phyloP scores from a whole-genome alignment of 371 early-diverging fungal species.

The Apophysomyces elegans region DNA sequence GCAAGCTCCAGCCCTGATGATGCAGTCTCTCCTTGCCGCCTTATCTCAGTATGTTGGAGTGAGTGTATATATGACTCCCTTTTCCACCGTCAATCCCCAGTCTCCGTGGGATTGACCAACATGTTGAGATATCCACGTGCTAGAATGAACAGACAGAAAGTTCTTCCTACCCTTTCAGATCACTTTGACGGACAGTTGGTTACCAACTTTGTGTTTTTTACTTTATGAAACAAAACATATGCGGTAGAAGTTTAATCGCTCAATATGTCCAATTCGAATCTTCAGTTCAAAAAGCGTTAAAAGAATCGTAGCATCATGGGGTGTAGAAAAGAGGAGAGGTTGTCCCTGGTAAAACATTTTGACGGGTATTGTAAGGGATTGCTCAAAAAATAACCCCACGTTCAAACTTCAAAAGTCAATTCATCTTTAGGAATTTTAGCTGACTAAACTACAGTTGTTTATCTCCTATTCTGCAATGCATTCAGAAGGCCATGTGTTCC shows the following conservation, averaged over 20 bases:
- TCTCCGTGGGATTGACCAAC: constrained; percentile 10
- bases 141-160: not conserved
- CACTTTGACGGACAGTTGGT: too few species aligned
- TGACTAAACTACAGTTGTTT: not conserved
- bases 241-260: too few species aligned
- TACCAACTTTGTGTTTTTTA: too few species aligned
- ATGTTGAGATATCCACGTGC: constrained; percentile 5
- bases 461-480: constrained; percentile 11
- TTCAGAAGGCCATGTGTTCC: not conserved
- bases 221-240: too few species aligned
- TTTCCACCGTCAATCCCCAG: constrained; percentile 6
- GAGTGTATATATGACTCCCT: not conserved
- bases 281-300: not conserved
- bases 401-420: not conserved
- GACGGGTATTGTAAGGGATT: not conserved
- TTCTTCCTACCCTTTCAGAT: not conserved
- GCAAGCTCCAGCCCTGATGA: constrained; percentile 2
- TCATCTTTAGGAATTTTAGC: not conserved
- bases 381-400: not conserved
- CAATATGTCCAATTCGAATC: too few species aligned
- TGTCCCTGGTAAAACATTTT: not conserved
- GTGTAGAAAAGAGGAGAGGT: constrained; percentile 1
- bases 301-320: constrained; percentile 1
- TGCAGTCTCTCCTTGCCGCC: constrained; percentile 9
- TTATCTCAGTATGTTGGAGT: not conserved